Evolutionary conservation across 129 eudicot species (phyloP), one percentile per base, ranked within the genome.

Genomic region (Mikania micrantha): DNA sequence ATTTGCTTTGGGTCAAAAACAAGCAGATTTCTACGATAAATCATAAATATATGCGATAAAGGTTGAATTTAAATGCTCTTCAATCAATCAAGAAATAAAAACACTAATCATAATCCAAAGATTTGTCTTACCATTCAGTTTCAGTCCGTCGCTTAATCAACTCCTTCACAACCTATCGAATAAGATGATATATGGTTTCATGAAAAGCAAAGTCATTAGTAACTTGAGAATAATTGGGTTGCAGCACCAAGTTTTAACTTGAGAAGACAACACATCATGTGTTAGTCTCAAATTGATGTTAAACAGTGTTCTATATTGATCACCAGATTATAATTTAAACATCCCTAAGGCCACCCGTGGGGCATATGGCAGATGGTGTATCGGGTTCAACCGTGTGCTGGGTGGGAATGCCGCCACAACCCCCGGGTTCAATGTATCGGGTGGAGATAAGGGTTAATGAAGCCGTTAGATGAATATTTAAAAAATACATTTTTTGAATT

Each of bases 111-210:
- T 2, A 11, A 58, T 63, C 17, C 16, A 41, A 13, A 70, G 31
- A 27, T 17, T 35, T 2, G n/a, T 5, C 83, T 65, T 75, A 90
- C 91, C 95, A 84, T 85, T 87, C 89, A 48, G 82, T 72, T 48
- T 87, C 95, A 60, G 74, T 67, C 24, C 87, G 84, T 42, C 95
- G 78, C 83, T 77, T 84, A 72, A 90, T 74, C 74, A 90, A 75
- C 78, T 90, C 97, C 25, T 84, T 83, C 9, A 84, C 91, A 49
- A 90, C 95, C 95, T 87, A 85, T 69, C 70, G 61, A 47, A 49
- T 13, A 36, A 0, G 25, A 21, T 41, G 21, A 64, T 66, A 7
- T 5, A 70, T 11, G 15, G n/a, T 47, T 60, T 32, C 12, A 20
- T 17, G 20, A 32, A 9, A 71, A 47, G 57, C 32, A 60, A 40